Evolutionary conservation across 2,329 filamentous ascomycete genomes (phyloP).

Genomic region (Endoconidiophora laricicola): DNA sequence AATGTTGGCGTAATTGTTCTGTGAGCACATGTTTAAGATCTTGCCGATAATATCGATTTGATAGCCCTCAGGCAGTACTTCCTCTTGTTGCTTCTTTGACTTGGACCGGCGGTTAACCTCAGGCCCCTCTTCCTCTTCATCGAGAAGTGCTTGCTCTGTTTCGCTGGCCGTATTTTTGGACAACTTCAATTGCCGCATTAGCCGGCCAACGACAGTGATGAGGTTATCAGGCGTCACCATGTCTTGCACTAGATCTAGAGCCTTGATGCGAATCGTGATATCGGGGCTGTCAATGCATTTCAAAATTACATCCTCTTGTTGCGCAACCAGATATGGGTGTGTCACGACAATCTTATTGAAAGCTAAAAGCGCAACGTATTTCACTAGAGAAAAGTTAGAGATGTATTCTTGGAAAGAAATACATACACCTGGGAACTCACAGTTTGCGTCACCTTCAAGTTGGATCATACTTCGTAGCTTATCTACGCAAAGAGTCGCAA

Average conservation of each 20-base stretch:
- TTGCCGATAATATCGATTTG: slow-evolving; percentile 64
- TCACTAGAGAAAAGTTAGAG: slow-evolving; percentile 39
- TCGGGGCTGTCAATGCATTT: slow-evolving; percentile 92
- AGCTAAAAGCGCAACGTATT: slow-evolving; percentile 89
- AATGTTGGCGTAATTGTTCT: slow-evolving; percentile 72
- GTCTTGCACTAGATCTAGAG: slow-evolving; percentile 75
- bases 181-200: slow-evolving; percentile 73
- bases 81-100: slow-evolving; percentile 18
- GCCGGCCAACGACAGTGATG: slow-evolving; percentile 63
- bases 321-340: slow-evolving; percentile 72
- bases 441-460: slow-evolving; percentile 80
- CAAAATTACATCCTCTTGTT: slow-evolving; percentile 91
- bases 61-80: slow-evolving; percentile 69
- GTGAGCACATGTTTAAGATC: slow-evolving; percentile 78
- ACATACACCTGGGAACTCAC: slow-evolving; percentile 33
- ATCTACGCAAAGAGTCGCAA: slow-evolving; percentile 78
- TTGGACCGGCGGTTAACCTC: background rate
- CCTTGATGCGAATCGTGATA: slow-evolving; percentile 87
- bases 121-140: slow-evolving; percentile 9
- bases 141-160: background rate
- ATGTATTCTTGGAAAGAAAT: background rate
- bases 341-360: slow-evolving; percentile 89
- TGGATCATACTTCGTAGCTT: slow-evolving; percentile 92
- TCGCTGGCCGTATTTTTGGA: slow-evolving; percentile 19
- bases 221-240: slow-evolving; percentile 88